Base-by-base conservation (phyloP, 176 grass and related monocot genomes). In the Juncus effusus region DNA sequence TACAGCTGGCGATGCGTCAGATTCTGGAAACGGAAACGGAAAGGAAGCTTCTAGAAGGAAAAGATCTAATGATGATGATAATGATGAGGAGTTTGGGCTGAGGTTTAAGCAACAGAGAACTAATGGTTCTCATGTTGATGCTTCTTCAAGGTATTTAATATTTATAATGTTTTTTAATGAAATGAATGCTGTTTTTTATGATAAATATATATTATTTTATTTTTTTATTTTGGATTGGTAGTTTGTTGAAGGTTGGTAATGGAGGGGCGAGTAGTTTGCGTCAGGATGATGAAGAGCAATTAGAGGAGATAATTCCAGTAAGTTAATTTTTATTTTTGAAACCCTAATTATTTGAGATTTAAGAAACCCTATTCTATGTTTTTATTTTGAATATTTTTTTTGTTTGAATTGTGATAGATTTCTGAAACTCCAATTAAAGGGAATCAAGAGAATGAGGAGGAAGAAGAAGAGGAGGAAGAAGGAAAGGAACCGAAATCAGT, bases 301-400 rank as follows among this genome's bases (percentile, higher is more conserved):
- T 65, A 50, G 77, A 86, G 15, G 85, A 86, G 40, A 79, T 78
- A 37, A 36, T 49, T 59, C 42, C 65, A 78, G 86, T 95, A 79
- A 67, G 15, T 74, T 54, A 42, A n/a, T n/a, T n/a, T 78, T 51
- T 42, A 72, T 36, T 3, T 3, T 4, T 56, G 70, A 16, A 2
- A 11, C 65, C 51, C 10, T 67, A 61, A 49, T 47, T 51, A n/a
- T 52, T 35, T 8, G 2, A 47, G 5, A 7, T 52, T 11, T 13
- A 9, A 47, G 5, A 36, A 13, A 54, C 5, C 5, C 42, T 13
- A 11, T 10, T 68, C 44, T 55, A 41, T 19, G 15, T 40, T 49
- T 19, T 10, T 61, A 42, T 62, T 55, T 38, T 60, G 62, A 72
- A 28, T 73, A 13, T 47, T 16, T 12, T 19, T 16, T 28, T 60